Evolutionary conservation across 208 protist genomes (phyloP), one percentile per base, ranked within the genome.

Genomic region (Phytomonas sp.): DNA sequence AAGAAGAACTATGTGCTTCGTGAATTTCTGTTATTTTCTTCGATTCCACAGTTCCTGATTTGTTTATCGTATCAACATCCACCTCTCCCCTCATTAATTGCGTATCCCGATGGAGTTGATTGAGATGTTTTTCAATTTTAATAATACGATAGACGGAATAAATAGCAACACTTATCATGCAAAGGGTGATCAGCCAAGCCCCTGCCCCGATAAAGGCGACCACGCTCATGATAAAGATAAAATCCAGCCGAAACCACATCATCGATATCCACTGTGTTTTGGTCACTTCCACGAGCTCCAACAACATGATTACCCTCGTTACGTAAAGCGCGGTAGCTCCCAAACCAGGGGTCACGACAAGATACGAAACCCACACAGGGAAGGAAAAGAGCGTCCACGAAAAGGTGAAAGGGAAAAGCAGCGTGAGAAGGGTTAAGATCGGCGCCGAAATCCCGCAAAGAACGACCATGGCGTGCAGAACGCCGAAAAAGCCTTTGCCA

Each of bases 231-330:
- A 94, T 36, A 67, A 81, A 88, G 69, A 91, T 85, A 45, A 86
- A 84, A 71, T 94, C 88, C 4, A 94, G 73, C 19, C 88, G 83
- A 67, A 94, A 87, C 88, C 88, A 94, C 88, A 89, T 94, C 78
- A 94, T 80, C 26, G 75, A 26, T 34, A 94, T 78, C 86, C 88
- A 94, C 64, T 88, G 74, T 62, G 83, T 78, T 45, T 83, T 82
- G 59, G 70, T 86, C 4, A 91, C 81, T 16, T 94, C 83, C 11
- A 67, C 62, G 31, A 81, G 66, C 36, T 73, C 63, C 26, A 52
- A 37, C 32, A 82, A 30, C 60, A 63, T 34, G 60, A 63, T 34
- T 34, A 75, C 69, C 56, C 88, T 85, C 32, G 75, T 59, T 8
- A 70, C 78, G 70, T 83, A 94, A 60, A 94, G 71, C 32, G 66